Percentiles rank a stretch among this genome's conserved stretches.
Conservation (phyloP, 495 filamentous ascomycete genomes). For the Xanthoparmelia taractica region DNA sequence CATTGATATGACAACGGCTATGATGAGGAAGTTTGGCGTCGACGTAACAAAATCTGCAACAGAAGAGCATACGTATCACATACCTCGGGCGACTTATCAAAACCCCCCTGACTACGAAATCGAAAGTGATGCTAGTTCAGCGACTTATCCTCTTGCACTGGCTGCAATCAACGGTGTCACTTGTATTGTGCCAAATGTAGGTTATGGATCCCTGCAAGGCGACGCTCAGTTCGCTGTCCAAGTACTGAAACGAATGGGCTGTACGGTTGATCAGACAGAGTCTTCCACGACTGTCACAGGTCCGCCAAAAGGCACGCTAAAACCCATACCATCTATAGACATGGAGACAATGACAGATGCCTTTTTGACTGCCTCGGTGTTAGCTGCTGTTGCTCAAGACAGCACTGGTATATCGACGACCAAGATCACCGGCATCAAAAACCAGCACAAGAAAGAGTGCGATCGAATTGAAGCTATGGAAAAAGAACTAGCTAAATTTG, state of each 20-base stretch:
- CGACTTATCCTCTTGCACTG: conserved; percentile 91
- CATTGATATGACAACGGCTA: conserved; percentile 96
- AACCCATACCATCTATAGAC: conserved; percentile 68
- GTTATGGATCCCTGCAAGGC: conserved; percentile 81
- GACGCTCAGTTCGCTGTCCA: conserved; percentile 94
- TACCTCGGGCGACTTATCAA: conserved; percentile 75
- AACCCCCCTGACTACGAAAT: conserved; percentile 85
- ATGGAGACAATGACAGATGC: conserved; percentile 99
- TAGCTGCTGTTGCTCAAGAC: conserved; percentile 76
- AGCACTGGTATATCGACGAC: conserved; percentile 55
- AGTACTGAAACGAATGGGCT: conserved; percentile 89
- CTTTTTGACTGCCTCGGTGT: conserved; percentile 87
- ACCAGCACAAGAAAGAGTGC: conserved; percentile 97
- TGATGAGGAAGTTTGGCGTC: conserved; percentile 94
- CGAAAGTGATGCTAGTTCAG: conserved; percentile 95
- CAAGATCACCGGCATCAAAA: conserved; percentile 90
- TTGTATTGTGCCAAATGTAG: conserved; percentile 94
- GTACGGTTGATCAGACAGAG: conserved; percentile 74
- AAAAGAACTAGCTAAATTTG: conserved; percentile 91
- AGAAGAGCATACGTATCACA: conserved; percentile 87
- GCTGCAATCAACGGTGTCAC: conserved; percentile 92
- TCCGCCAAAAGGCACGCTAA: conserved; percentile 63
- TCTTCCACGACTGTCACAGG: conserved; percentile 89
- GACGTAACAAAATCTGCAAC: conserved; percentile 62
- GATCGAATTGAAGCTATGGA: conserved; percentile 96